These are phyloP conservation scores for Microsporum audouinii DNA, from an alignment of 2,329 filamentous ascomycete species.

Conservation along the genomic window DNA sequence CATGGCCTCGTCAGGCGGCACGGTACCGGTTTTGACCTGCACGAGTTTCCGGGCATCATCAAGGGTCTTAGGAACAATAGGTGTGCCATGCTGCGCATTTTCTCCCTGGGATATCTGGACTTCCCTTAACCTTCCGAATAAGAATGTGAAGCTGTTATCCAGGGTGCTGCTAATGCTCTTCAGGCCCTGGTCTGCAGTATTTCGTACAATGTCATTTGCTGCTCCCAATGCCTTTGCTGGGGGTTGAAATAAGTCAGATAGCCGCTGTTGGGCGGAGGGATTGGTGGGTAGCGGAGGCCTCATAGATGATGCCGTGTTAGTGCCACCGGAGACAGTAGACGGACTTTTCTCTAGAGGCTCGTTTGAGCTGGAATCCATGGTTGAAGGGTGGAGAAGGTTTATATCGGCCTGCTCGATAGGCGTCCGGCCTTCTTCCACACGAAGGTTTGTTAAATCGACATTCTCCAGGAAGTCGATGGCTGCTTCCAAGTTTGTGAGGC, in stretches of 20 bases:
- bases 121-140: slow-evolving; percentile 79
- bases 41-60: slow-evolving; percentile 88
- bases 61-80: slow-evolving; percentile 69
- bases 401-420: neutral
- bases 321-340: slow-evolving; percentile 15
- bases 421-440: slow-evolving; percentile 54
- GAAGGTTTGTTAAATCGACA: slow-evolving; percentile 79
- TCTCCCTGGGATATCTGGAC: slow-evolving; percentile 39
- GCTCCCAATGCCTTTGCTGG: slow-evolving; percentile 70
- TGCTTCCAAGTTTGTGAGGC: slow-evolving; percentile 88
- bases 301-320: slow-evolving; percentile 18
- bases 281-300: slow-evolving; percentile 18
- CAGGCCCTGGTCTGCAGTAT: slow-evolving; percentile 78
- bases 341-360: slow-evolving; percentile 10
- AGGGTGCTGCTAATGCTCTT: slow-evolving; percentile 86
- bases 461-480: slow-evolving; percentile 90
- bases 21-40: slow-evolving; percentile 34
- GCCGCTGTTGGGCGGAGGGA: slow-evolving; percentile 54
- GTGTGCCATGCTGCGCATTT: slow-evolving; percentile 39
- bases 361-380: slow-evolving; percentile 6
- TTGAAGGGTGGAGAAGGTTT: slow-evolving; percentile 16
- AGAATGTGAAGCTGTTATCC: slow-evolving; percentile 84
- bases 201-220: slow-evolving; percentile 73
- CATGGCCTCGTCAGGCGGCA: slow-evolving; percentile 40
- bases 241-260: slow-evolving; percentile 78